phyloP scores from a whole-genome alignment of 1,284 basidiomycete species.

The Pyrrhoderma noxium region DNA sequence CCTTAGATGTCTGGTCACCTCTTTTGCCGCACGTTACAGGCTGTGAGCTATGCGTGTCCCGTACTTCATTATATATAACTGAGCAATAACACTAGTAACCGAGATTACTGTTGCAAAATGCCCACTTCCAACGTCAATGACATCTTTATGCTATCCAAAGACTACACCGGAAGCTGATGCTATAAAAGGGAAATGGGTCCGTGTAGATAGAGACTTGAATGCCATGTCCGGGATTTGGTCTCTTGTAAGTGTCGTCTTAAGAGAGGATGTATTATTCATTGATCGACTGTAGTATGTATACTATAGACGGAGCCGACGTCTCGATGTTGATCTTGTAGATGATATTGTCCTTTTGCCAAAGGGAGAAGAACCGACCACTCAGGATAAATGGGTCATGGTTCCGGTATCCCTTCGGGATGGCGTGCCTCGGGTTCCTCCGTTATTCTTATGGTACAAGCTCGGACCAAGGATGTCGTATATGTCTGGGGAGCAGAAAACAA shows the following conservation, averaged over 20 bases:
- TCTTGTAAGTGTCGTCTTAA: conserved; percentile 44
- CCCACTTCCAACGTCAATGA: conserved; percentile 52
- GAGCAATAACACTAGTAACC: conserved; percentile 46
- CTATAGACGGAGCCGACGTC: conserved; percentile 77
- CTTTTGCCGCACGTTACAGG: conserved; percentile 78
- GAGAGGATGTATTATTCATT: too few species aligned
- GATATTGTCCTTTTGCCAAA: conserved; percentile 52
- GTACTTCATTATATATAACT: neutral
- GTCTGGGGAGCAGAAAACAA: conserved; percentile 45
- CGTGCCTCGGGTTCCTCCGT: conserved; percentile 39
- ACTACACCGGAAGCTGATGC: conserved; percentile 69
- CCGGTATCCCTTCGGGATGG: conserved; percentile 50
- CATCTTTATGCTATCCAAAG: conserved; percentile 58
- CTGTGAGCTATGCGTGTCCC: conserved; percentile 34
- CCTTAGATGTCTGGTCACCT: conserved; percentile 77
- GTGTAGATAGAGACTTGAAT: conserved; percentile 73
- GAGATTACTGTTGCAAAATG: conserved; percentile 74
- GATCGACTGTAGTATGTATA: conserved; percentile 58
- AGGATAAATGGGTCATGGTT: conserved; percentile 52
- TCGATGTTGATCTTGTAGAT: conserved; percentile 64
- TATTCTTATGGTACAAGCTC: conserved; percentile 71
- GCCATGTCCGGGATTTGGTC: conserved; percentile 54
- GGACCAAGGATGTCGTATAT: conserved; percentile 56
- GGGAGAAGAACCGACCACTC: conserved; percentile 39
- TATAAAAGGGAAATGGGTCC: conserved; percentile 82